Base-by-base conservation (phyloP, 768 basidiomycete species). In the Pleurotus tuber-regium region DNA sequence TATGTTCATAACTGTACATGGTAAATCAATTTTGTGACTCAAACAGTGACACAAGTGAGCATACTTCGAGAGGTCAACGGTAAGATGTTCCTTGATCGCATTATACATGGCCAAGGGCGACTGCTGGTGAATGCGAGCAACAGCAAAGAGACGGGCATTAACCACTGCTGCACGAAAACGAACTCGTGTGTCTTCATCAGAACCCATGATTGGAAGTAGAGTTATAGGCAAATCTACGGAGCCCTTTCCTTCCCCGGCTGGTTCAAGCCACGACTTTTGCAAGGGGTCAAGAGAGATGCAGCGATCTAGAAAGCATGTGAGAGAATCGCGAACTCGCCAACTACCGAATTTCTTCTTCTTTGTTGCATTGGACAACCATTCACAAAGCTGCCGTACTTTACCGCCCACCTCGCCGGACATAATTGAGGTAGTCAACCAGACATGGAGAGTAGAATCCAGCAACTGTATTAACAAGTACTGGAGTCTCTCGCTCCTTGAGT, bases 181-280 rank as follows among this genome's bases (percentile, higher is more conserved):
- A 40, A 97, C 87, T 26, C 93, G 82, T 16, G 89, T 82, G 62
- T 98, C 95, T 33, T 72, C 66, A 65, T 98, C 89, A n/a, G 67
- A 61, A 18, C 75, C 76, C 58, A 90, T 58, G 23, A 63, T 62
- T 9, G 80, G 79, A 28, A 91, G 72, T 26, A 83, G 62, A 57
- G 57, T 54, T 48, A 74, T 61, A 10, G 86, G 79, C 54, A 73
- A 58, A 31, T 54, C 54, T 36, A 62, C 30, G n/a, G n/a, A n/a
- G n/a, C n/a, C n/a, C n/a, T n/a, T n/a, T 12, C 57, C 53, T 16
- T 63, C 65, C 6, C 59, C 55, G 18, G 66, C 55, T 35, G 31
- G 61, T 58, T 39, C 29, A 4, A 55, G 59, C 87, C 87, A 86
- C 30, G 75, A 63, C 16, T 58, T 52, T 53, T 84, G 75, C 8